Percentiles rank a stretch among this genome's conserved stretches.
phyloP scores from a whole-genome alignment of 2,329 filamentous ascomycete genomes.

The Trichoderma atrobrunneum region DNA sequence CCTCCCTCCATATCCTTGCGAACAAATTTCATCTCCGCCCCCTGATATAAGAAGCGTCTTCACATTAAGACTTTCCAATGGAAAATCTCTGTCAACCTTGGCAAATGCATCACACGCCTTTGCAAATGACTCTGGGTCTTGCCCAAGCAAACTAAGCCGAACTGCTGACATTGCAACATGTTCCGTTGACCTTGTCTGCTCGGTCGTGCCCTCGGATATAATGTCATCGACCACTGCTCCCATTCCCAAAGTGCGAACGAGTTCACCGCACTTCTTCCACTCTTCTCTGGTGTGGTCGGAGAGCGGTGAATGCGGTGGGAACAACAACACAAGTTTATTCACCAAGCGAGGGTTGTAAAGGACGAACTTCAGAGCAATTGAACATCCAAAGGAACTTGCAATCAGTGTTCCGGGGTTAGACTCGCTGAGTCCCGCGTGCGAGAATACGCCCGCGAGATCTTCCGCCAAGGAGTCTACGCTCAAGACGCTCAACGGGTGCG shows the following conservation, averaged over 20 bases:
- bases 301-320: neutral
- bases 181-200: neutral
- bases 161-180: neutral
- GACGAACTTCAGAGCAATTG: neutral
- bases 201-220: neutral
- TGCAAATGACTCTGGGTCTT: neutral
- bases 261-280: neutral
- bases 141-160: neutral
- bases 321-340: neutral
- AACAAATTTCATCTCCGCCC: neutral
- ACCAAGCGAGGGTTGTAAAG: neutral
- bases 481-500: constrained; percentile 7
- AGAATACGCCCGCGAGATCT: neutral
- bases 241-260: neutral
- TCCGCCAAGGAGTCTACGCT: neutral
- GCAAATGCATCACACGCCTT: neutral
- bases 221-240: neutral
- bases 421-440: neutral
- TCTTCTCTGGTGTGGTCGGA: no score
- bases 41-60: neutral
- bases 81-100: neutral
- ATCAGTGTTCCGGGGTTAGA: neutral
- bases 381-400: neutral
- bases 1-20: neutral
- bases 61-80: neutral